Evolutionary conservation across 1,139 yeast species (phyloP), one percentile per base, ranked within the genome.

Genomic region (Magnusiomyces fungicola): DNA sequence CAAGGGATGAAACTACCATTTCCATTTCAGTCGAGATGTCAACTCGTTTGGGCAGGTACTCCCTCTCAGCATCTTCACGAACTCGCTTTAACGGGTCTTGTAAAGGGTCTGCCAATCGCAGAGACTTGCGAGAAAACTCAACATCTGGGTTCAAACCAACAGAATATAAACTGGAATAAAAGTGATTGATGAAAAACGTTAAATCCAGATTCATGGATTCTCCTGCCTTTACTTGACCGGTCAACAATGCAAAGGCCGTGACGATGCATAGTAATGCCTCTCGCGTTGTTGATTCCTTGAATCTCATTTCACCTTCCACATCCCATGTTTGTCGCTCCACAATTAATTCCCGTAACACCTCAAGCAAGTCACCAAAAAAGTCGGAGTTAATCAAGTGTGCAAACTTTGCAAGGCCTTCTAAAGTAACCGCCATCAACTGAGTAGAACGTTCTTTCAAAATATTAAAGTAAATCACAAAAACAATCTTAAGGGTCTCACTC

Each of bases 351-450:
- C 94, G 75, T 62, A 92, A 74, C 2, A 89, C 96, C 64, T 85
- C 95, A 46, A 92, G 73, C 66, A 92, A 81, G 65, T 92, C 98
- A 27, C 97, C 97, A 58, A 92, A 76, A 49, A 92, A 72, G 57
- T 92, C 97, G 49, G 92, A 80, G 63, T 92, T 92, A 34, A 95
- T 90, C 81, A 90, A 82, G 61, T 83, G 92, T 2, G 97, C 96
- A 63, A 83, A 89, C 63, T 80, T 80, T 1, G 97, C 86, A 51
- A 92, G 70, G 5, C 97, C 97, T 70, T 92, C 97, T 48, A 92
- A 72, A 0, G 92, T 95, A 0, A 92, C 76, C 7, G 95, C 96
- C 74, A 88, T 81, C 50, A 92, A 71, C n/a, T 78, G 76, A 43
- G 79, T 77, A 25, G 79, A 76, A 43, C 79, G 74, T 27, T 75